phyloP scores from a whole-genome alignment of 352 stramenopile genomes.

The Phytophthora gonapodyides region DNA sequence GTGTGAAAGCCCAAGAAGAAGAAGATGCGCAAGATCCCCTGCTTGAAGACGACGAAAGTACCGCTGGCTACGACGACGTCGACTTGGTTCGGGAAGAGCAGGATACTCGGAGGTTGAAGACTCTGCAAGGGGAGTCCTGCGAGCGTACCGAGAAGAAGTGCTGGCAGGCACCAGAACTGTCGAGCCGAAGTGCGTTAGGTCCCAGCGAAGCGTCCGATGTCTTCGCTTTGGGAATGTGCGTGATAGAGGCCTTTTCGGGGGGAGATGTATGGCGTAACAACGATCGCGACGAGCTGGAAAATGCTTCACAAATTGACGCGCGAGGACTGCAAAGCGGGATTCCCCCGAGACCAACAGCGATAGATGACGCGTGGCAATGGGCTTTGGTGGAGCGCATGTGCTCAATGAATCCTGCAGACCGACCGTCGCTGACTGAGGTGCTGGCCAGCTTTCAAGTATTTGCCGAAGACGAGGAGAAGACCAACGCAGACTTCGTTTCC shows the following conservation, averaged over 20 bases:
- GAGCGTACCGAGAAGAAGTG: slow-evolving; percentile 4
- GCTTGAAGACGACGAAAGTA: slow-evolving; percentile 26
- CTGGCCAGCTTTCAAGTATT: slow-evolving; percentile 34
- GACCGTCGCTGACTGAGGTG: slow-evolving; percentile 29
- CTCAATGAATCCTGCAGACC: slow-evolving; percentile 16
- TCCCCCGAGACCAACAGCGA: slow-evolving; percentile 19
- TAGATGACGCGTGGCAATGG: slow-evolving; percentile 32
- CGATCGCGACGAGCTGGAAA: background rate
- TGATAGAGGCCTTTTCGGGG: slow-evolving; percentile 36
- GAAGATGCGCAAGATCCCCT: slow-evolving; percentile 21
- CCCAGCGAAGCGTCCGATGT: slow-evolving; percentile 36
- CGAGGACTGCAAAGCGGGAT: background rate
- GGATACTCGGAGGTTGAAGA: slow-evolving; percentile 1
- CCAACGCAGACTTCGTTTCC: slow-evolving; percentile 15
- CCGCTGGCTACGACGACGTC: slow-evolving; percentile 25
- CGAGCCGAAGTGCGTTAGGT: background rate
- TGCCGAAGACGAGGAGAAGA: slow-evolving; percentile 27
- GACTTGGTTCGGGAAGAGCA: slow-evolving; percentile 23
- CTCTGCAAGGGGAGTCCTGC: background rate
- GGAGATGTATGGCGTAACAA: slow-evolving; percentile 21
- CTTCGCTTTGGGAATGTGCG: slow-evolving; percentile 38
- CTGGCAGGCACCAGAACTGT: slow-evolving; percentile 35
- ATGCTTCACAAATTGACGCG: background rate
- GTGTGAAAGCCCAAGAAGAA: slow-evolving; percentile 1
- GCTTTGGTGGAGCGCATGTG: slow-evolving; percentile 38